A percentile compares a stretch with the other conserved stretches of the same genome.
Conservation (phyloP, 1,139 yeast species). For the Suzukiozyma palmioleophila region DNA sequence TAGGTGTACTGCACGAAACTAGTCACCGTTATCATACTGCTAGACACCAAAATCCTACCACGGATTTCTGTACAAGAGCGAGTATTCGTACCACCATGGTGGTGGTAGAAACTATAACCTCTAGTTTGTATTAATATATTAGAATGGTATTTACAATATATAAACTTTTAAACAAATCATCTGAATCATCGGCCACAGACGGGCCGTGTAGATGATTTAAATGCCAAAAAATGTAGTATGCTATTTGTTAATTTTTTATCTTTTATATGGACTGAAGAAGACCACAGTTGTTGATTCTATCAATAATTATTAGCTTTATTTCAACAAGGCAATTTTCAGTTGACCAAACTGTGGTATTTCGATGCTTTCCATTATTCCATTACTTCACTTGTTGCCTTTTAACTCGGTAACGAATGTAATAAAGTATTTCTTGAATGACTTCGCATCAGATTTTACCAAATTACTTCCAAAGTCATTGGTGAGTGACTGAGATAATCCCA, state of each 20-base stretch:
- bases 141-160: background rate
- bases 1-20: conserved; percentile 1
- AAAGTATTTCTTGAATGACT: conserved; percentile 64
- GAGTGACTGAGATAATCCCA: conserved; percentile 56
- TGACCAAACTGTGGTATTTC: too few species aligned
- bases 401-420: conserved; percentile 50
- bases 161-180: background rate
- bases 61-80: too few species aligned
- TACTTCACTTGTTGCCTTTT: conserved; percentile 19
- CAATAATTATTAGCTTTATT: too few species aligned
- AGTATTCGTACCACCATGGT: too few species aligned
- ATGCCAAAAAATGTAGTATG: conserved; percentile 1
- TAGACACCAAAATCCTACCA: too few species aligned
- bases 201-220: background rate
- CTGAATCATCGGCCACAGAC: background rate
- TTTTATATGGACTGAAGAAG: too few species aligned
- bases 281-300: too few species aligned
- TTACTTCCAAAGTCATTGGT: conserved; percentile 55
- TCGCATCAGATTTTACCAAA: conserved; percentile 49
- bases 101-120: too few species aligned
- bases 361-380: too few species aligned
- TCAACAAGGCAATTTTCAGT: too few species aligned
- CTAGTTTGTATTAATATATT: background rate
- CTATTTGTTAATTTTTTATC: too few species aligned
- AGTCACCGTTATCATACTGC: background rate